Percentiles rank a stretch among this genome's conserved stretches.
Evolutionary conservation across 2,329 filamentous ascomycete genomes (phyloP).

Genomic region (Xylariaceae sp.): DNA sequence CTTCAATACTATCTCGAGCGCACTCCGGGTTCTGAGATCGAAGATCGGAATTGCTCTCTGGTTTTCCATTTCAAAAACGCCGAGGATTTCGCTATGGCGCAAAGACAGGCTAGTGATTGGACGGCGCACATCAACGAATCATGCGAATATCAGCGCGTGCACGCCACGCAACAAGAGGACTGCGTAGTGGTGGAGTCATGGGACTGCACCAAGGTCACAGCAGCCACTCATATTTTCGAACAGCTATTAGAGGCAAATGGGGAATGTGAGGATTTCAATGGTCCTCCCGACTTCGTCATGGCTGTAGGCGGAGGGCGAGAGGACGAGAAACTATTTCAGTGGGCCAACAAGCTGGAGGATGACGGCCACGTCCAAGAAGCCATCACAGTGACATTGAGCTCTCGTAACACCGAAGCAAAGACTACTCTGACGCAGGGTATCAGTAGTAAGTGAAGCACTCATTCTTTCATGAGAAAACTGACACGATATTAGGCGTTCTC

Average conservation of each 20-base stretch:
- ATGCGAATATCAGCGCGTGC: conserved; percentile 75
- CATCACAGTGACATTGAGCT: conserved; percentile 80
- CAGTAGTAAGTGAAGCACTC: conserved; percentile 64
- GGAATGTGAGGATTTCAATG: conserved; percentile 29
- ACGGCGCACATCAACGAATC: conserved; percentile 94
- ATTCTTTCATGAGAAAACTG: conserved; percentile 1
- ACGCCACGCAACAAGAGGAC: conserved; percentile 74
- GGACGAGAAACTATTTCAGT: conserved; percentile 89
- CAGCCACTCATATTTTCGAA: conserved; percentile 68
- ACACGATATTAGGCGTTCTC: conserved; percentile 39
- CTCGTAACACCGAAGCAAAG: conserved; percentile 79
- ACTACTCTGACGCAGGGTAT: conserved; percentile 86
- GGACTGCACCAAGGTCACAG: conserved; percentile 83
- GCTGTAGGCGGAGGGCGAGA: conserved; percentile 88
- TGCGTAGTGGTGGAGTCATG: conserved; percentile 79
- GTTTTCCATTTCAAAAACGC: conserved; percentile 86
- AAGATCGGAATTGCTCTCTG: conserved; percentile 86
- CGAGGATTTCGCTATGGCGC: conserved; percentile 69
- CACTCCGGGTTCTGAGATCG: conserved; percentile 79
- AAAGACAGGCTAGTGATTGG: conserved; percentile 79
- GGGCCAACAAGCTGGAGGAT: conserved; percentile 74
- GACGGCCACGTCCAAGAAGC: conserved; percentile 60
- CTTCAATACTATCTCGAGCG: conserved; percentile 86
- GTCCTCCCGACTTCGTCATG: conserved; percentile 75
- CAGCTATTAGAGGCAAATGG: conserved; percentile 40